A percentile compares a stretch with the other conserved stretches of the same genome.
phyloP scores from a whole-genome alignment of 1,139 yeast genomes.

The Candida tunisiensis region DNA sequence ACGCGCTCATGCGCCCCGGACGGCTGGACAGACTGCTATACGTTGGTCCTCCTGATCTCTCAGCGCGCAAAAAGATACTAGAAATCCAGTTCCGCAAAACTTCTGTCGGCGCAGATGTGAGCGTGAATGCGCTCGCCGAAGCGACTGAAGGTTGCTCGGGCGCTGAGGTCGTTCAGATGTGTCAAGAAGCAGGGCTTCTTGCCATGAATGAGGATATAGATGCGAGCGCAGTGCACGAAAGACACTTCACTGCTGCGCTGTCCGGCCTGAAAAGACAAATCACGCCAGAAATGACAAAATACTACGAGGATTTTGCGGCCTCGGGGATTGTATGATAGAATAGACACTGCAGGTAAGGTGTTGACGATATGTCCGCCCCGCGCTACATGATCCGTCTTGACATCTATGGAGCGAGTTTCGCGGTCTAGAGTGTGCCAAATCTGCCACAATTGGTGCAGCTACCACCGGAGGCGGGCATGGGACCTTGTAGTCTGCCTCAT shows the following conservation, averaged over 20 bases:
- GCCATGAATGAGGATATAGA: constrained; percentile 70
- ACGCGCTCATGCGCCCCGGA: constrained; percentile 88
- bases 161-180: constrained; percentile 79
- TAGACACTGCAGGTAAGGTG: too few relatives aligned
- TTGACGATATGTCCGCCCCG: too few relatives aligned
- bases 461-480: too few relatives aligned
- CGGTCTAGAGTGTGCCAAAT: too few relatives aligned
- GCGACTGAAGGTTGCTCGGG: constrained; percentile 86
- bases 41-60: constrained; percentile 77
- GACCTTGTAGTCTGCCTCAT: too few relatives aligned
- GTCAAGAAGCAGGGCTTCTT: constrained; percentile 89
- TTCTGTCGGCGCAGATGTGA: constrained; percentile 26
- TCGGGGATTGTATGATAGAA: too few relatives aligned
- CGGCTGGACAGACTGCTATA: constrained; percentile 83
- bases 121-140: constrained; percentile 35
- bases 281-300: constrained; percentile 66
- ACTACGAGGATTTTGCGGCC: constrained; percentile 60
- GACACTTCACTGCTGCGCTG: constrained; percentile 62
- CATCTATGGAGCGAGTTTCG: too few relatives aligned
- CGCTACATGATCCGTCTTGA: too few relatives aligned
- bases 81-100: constrained; percentile 47
- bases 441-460: too few relatives aligned
- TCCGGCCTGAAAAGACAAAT: constrained; percentile 56
- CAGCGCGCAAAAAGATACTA: constrained; percentile 64
- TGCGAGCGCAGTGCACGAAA: constrained; percentile 33